These are phyloP conservation scores for Leccinum pachyderme DNA, from an alignment of 1,284 basidiomycete genomes.

Conservation along the genomic window DNA sequence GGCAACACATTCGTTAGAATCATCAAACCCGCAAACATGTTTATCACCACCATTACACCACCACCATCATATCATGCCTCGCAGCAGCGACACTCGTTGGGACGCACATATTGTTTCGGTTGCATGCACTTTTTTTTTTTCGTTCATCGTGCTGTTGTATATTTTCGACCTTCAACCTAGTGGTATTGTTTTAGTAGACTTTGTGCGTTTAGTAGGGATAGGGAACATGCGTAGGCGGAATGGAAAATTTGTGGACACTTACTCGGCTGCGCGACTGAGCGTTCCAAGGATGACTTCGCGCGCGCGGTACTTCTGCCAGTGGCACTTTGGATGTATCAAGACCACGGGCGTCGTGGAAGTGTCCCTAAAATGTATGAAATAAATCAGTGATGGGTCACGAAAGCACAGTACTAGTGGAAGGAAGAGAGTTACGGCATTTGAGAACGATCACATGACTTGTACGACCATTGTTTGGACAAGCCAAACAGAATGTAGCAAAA, in stretches of 20 bases:
- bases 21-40: background rate
- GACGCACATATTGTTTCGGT: conserved; percentile 2
- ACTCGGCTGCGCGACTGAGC: background rate
- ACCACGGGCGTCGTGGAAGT: background rate
- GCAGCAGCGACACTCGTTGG: conserved; percentile 1
- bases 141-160: conserved; percentile 17
- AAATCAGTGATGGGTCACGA: background rate
- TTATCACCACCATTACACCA: conserved; percentile 1
- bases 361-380: background rate
- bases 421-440: background rate
- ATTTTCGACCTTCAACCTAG: conserved; percentile 22
- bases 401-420: background rate
- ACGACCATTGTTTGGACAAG: conserved; percentile 19
- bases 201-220: conserved; percentile 1
- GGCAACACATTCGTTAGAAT: conserved; percentile 8
- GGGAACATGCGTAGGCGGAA: background rate
- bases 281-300: background rate
- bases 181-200: conserved; percentile 24
- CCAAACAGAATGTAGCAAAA: conserved; percentile 21
- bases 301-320: background rate
- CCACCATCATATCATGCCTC: conserved; percentile 6
- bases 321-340: background rate
- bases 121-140: conserved; percentile 11
- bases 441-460: conserved; percentile 22
- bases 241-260: conserved; percentile 3